Evolutionary conservation across 2,329 filamentous ascomycete genomes (phyloP), one percentile per base, ranked within the genome.

Genomic region (Ascochyta rabiei): DNA sequence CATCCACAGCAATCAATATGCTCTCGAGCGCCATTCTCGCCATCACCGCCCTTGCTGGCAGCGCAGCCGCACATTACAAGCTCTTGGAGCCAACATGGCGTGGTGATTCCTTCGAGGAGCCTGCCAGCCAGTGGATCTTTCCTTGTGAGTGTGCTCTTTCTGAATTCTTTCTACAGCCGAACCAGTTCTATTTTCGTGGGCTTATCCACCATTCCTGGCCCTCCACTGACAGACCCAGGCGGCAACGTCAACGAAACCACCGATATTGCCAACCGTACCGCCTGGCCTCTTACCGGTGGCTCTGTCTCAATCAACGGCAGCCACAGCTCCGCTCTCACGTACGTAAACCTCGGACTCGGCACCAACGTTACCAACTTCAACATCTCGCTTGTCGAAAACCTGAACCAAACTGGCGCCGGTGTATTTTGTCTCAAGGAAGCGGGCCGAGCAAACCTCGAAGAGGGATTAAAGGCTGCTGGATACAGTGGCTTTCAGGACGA

Each of bases 321-420:
- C 31, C 80, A 81, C 63, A 65, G 66, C 16, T 77, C 70, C 61
- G 77, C 79, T 2, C 72, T 79, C 24, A 80, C 80, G 2, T 78
- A 77, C 48, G 72, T 82, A 40, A 81, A 81, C 61, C 70, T 81
- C 4, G 79, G 76, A 6, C 61, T 81, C 38, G 79, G 71, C 48
- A 62, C 59, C 37, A 73, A 73, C 44, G 74, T 75, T 4, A 76
- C 78, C 15, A 65, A 68, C 49, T 80, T 81, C 71, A 80, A 81
- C 62, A 76, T 80, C 59, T 70, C 68, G 15, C 70, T 82, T 15
- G 68, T 79, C 4, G 63, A 69, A 16, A 64, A 69, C 37, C 79
- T 80, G 67, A 81, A 82, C 62, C 77, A 80, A 65, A 82, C 79
- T 0, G 76, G 75, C n/a, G 76, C 77, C 12, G 79, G 80, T 5